Evolutionary conservation across 495 filamentous ascomycete genomes (phyloP), one percentile per base, ranked within the genome.

Genomic region (Hypomontagnella monticulosa): DNA sequence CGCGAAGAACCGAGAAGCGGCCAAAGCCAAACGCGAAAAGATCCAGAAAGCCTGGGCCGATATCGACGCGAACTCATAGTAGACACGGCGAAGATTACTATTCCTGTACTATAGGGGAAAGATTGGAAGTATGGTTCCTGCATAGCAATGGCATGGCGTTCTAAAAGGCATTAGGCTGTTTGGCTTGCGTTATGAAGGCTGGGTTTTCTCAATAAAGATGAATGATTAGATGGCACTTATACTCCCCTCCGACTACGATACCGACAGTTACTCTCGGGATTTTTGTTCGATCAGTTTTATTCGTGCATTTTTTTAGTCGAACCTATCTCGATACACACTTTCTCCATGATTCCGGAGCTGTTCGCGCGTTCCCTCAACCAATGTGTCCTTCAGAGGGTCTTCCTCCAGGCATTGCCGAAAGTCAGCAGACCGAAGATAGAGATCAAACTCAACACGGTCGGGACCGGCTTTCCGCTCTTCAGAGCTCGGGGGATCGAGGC

Each of bases 401-500:
- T 63, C 18, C 76, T 75, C 52, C 76, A 87, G 4, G 83, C 88
- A 69, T 77, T 79, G 37, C 88, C 88, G 68, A 88, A 91, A 10
- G 80, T 84, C 61, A 73, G 79, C 60, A 90, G 65, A 11, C 88
- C 88, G 70, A 81, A 85, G 20, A 80, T 44, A 4, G 88, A 87
- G 57, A 90, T 63, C 48, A 89, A 49, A 69, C 89, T 91, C 72
- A 97, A 75, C 15, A 86, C 85, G 48, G 87, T 76, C 10, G 93
- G 93, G 60, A 97, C 83, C 1, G 89, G 86, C 84, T 96, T 96
- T 66, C 80, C 79, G 47, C 87, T 84, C 76, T 86, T 88, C 54
- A 98, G 85, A 6, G 92, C 96, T 42, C 96, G 82, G 10, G 95
- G 95, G 49, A 97, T 84, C 4, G 90, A 90, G 34, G 87, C 87